Evolutionary conservation across 2,329 filamentous ascomycete genomes (phyloP).

Genomic region (Fusarium setosum): DNA sequence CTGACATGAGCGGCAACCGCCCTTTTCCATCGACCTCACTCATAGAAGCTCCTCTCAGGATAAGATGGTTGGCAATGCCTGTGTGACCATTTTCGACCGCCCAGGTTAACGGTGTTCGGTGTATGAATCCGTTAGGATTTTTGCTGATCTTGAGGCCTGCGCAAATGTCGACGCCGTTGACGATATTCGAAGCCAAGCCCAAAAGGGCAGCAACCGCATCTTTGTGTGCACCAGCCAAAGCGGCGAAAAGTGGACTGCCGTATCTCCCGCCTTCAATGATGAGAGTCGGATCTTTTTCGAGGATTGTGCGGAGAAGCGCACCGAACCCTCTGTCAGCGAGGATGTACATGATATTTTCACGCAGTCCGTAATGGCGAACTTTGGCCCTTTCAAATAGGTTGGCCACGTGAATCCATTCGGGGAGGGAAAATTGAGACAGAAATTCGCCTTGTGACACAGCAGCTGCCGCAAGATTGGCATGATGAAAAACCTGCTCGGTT

Average conservation of each 20-base stretch:
- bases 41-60: not conserved
- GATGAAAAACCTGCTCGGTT: conserved; percentile 9
- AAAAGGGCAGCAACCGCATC: not conserved
- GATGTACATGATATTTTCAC: conserved; percentile 9
- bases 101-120: not conserved
- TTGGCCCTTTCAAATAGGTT: conserved; percentile 7
- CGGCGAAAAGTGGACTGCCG: conserved; percentile 15
- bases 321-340: conserved; percentile 15
- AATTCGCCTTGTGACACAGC: not conserved
- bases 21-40: not conserved
- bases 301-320: rapidly evolving
- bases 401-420: rapidly evolving
- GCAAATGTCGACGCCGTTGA: not conserved
- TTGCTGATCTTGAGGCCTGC: not conserved
- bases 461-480: not conserved
- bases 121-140: too few relatives aligned
- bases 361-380: not conserved
- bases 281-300: rapidly evolving
- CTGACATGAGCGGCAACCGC: not conserved
- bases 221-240: conserved; percentile 8
- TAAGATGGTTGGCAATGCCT: not conserved
- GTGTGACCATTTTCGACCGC: not conserved
- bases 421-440: rapidly evolving
- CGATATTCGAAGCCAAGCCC: rapidly evolving
- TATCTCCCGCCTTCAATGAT: conserved; percentile 7